Percentiles rank a stretch among this genome's conserved stretches.
These are phyloP conservation scores for Cenococcum geophilum DNA, from an alignment of 495 filamentous ascomycete genomes.

Conservation along the genomic window DNA sequence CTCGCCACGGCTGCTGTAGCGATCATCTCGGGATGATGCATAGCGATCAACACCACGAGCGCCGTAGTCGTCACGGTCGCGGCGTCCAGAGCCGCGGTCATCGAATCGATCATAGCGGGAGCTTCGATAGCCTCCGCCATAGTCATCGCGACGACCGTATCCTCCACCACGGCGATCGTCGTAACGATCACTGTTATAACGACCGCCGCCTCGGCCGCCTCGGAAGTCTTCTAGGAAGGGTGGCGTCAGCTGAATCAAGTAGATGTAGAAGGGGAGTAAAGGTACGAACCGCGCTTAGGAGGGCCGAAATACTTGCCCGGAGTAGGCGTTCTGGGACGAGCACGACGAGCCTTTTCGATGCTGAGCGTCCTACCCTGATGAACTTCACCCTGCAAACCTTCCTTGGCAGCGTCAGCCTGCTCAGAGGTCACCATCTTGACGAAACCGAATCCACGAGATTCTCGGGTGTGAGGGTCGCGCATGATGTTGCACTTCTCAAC, in stretches of 20 bases:
- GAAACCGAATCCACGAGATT: slow-evolving; percentile 98
- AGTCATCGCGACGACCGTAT: slow-evolving; percentile 23
- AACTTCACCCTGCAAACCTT: slow-evolving; percentile 88
- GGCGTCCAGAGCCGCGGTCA: slow-evolving; percentile 37
- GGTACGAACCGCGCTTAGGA: slow-evolving; percentile 82
- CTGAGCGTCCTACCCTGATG: slow-evolving; percentile 94
- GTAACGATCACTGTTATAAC: slow-evolving; percentile 37
- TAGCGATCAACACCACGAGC: slow-evolving; percentile 59
- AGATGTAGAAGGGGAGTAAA: not conserved
- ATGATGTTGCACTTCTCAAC: slow-evolving; percentile 99
- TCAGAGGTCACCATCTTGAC: slow-evolving; percentile 96
- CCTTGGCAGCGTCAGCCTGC: slow-evolving; percentile 92
- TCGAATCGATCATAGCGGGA: slow-evolving; percentile 43
- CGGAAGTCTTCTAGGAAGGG: slow-evolving; percentile 16
- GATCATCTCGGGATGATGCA: slow-evolving; percentile 52
- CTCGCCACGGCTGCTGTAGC: slow-evolving; percentile 53
- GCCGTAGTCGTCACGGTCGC: slow-evolving; percentile 35
- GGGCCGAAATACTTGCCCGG: slow-evolving; percentile 99
- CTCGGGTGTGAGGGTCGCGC: slow-evolving; percentile 95
- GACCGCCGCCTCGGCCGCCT: slow-evolving; percentile 22
- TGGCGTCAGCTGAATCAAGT: slow-evolving; percentile 7
- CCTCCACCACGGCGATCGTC: slow-evolving; percentile 47
- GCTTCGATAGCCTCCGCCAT: slow-evolving; percentile 44
- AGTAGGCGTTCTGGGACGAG: slow-evolving; percentile 89
- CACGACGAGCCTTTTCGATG: slow-evolving; percentile 97